phyloP scores from a whole-genome alignment of 345 rosid genomes.

The Populus davidiana region DNA sequence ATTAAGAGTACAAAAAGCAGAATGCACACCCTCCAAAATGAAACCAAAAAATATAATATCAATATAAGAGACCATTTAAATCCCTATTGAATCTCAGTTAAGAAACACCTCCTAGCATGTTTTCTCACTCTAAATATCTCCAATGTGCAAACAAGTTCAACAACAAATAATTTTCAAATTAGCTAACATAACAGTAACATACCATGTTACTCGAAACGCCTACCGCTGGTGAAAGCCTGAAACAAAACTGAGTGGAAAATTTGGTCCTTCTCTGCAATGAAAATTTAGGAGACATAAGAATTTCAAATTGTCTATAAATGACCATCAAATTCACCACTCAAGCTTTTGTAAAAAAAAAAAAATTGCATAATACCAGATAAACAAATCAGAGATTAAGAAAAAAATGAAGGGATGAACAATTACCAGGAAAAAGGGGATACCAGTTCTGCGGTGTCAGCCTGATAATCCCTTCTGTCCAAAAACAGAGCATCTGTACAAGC shows the following conservation, averaged over 20 bases:
- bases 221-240: constrained; percentile 63
- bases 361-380: not conserved
- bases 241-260: constrained; percentile 59
- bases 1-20: not conserved
- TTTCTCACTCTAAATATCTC: no score
- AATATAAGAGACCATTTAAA: no score
- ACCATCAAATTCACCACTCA: no score
- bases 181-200: constrained; percentile 12
- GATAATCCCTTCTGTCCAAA: constrained; percentile 37
- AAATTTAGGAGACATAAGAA: not conserved
- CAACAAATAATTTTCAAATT: not conserved
- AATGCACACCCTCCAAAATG: no score
- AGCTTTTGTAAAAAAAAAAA: not conserved
- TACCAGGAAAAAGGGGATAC: constrained; percentile 83
- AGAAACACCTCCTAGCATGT: no score
- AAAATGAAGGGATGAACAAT: constrained; percentile 45
- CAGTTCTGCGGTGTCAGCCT: constrained; percentile 57
- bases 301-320: no score
- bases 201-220: constrained; percentile 73
- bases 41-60: no score
- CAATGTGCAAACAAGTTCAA: not conserved
- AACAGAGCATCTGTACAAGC: constrained; percentile 43
- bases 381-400: constrained; percentile 5
- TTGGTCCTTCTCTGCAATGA: constrained; percentile 56
- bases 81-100: no score